Evolutionary conservation across 2,329 filamentous ascomycete genomes (phyloP).

Genomic region (Sclerotinia spermophila): DNA sequence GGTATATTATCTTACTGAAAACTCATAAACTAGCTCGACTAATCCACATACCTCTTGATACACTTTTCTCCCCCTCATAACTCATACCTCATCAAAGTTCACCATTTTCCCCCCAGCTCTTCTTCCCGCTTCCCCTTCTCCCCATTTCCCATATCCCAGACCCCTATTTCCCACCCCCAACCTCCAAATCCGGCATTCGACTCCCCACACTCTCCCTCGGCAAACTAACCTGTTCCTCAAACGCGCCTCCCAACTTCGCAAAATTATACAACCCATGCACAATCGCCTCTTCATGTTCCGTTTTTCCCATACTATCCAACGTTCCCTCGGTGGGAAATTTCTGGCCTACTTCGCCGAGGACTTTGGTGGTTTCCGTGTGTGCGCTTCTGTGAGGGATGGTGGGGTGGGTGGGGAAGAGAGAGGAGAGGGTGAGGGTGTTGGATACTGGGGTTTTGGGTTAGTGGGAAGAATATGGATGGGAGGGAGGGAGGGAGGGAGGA

Average conservation of each 20-base stretch:
- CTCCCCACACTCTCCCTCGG: conserved; percentile 23
- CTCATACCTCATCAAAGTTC: no score
- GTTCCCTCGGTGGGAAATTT: conserved; percentile 23
- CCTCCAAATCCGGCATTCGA: background rate
- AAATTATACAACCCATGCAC: conserved; percentile 30
- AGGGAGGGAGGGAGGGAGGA: no score
- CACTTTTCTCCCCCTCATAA: background rate
- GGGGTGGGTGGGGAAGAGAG: background rate
- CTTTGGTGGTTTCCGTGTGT: background rate
- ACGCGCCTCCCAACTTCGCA: conserved; percentile 24
- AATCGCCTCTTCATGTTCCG: conserved; percentile 19
- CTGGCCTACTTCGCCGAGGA: conserved; percentile 24
- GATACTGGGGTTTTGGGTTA: background rate
- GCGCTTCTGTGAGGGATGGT: background rate
- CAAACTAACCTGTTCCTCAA: conserved; percentile 28
- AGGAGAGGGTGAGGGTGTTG: background rate
- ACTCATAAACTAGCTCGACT: background rate
- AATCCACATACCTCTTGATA: background rate
- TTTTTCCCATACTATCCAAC: conserved; percentile 13
- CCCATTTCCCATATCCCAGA: background rate
- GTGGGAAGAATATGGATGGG: no score
- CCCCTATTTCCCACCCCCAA: background rate
- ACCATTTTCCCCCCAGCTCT: no score
- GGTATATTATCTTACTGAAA: background rate
- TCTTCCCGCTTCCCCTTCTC: background rate